Base-by-base conservation (phyloP, 2,329 filamentous ascomycete genomes). In the Colletotrichum brevisporum region DNA sequence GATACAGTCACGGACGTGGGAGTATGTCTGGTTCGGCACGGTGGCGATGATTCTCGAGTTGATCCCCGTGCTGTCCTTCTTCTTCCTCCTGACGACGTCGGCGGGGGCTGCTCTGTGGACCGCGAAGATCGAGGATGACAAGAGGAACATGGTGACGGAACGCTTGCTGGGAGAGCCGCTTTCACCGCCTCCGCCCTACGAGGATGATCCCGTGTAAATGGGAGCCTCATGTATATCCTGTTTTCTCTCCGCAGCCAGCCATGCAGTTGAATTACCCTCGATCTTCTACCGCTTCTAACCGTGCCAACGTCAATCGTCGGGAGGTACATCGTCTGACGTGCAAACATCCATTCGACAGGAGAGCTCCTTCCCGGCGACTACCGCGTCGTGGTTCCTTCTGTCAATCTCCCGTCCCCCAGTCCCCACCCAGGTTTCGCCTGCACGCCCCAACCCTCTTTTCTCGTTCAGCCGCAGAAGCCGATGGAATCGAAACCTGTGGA, bases 1-100 rank as follows among this genome's bases (percentile, higher is more conserved):
- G 74, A 88, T 95, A 31, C 86, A 86, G 68, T 84, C 84, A 51
- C 87, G 92, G 61, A 85, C 89, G 71, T 93, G 93, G 88, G 93
- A 96, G 68, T 98, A 98, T 78, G 91, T 94, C 15, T 97, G 94
- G 94, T 98, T 98, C 76, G 96, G 96, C 16, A 94, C 92, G 0
- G 86, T 96, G 4, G 93, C 94, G 57, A 89, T 98, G 83, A 79
- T 94, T 6, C 81, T 98, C 31, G 94, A 98, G 81, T 86, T 98
- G n/a, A 86, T 98, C 9, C 96, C 96, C 1, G 86, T 95, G 13
- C 81, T 98, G 56, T 97, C 93, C n/a, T 97, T 99, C 86, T 90
- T 98, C 77, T 98, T 98, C 78, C 85, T 98, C 47, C 82, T 99
- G 73, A 98, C 95, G 0, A 94, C 93, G 3, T 92, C 95, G 1